These are phyloP conservation scores for Lasiodiplodia sp. DNA, from an alignment of 2,329 filamentous ascomycete species.

Conservation along the genomic window DNA sequence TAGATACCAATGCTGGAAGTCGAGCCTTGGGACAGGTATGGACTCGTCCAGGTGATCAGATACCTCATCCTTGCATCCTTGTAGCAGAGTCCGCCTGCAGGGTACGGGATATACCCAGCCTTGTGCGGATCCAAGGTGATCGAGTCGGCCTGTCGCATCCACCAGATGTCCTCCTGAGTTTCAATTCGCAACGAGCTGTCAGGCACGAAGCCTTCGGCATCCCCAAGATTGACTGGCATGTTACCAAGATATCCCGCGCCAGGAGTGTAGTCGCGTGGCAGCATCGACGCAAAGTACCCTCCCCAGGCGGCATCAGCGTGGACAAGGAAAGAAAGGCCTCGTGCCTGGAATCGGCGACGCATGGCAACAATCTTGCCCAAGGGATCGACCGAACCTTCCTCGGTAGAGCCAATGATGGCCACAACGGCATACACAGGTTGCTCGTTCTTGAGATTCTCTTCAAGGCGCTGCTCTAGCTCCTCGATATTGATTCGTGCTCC, in stretches of 20 bases:
- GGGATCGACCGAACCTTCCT: conserved; percentile 57
- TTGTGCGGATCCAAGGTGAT: conserved; percentile 60
- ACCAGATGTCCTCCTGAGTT: conserved; percentile 51
- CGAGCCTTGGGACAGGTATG: conserved; percentile 50
- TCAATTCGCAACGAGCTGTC: conserved; percentile 45
- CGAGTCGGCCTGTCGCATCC: conserved; percentile 51
- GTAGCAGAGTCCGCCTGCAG: conserved; percentile 55
- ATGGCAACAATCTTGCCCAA: conserved; percentile 49
- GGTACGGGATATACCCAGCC: conserved; percentile 57
- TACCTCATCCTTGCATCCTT: conserved; percentile 54
- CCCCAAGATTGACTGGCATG: conserved; percentile 39
- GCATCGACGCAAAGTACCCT: conserved; percentile 58
- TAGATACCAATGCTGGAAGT: conserved; percentile 52
- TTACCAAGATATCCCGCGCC: conserved; percentile 33
- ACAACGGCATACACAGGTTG: conserved; percentile 54
- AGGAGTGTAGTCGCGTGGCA: conserved; percentile 44
- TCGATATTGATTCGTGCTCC: conserved; percentile 49
- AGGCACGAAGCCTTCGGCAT: conserved; percentile 44
- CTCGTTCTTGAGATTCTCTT: conserved; percentile 39
- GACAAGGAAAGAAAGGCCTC: conserved; percentile 55
- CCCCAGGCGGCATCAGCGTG: conserved; percentile 61
- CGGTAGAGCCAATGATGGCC: conserved; percentile 57
- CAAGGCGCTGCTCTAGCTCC: conserved; percentile 43
- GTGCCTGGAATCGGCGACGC: conserved; percentile 50
- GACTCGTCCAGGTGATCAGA: conserved; percentile 55